Conservation (phyloP, 2,329 filamentous ascomycete species). For the Aspergillus bombycis region DNA sequence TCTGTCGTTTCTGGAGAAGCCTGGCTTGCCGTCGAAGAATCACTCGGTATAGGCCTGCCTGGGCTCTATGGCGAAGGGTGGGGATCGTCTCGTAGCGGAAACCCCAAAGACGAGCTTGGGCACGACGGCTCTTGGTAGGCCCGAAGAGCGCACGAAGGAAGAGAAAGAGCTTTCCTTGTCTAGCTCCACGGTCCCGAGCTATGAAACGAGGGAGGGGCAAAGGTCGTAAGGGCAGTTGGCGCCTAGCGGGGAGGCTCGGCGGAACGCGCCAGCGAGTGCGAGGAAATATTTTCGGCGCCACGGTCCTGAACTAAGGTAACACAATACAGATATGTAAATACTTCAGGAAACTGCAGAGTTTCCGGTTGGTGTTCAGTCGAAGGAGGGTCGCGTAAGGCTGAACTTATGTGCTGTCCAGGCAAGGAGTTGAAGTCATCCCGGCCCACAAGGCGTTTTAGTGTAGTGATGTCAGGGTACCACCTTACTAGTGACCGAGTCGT, state of each 20-base stretch:
- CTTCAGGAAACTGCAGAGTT: background rate
- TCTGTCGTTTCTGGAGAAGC: constrained; percentile 50
- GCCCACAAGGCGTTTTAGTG: background rate
- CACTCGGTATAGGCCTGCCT: constrained; percentile 76
- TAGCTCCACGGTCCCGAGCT: constrained; percentile 20
- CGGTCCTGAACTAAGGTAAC: constrained; percentile 8
- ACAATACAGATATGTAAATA: background rate
- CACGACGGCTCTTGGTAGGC: constrained; percentile 65
- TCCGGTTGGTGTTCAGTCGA: background rate
- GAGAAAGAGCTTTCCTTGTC: constrained; percentile 41
- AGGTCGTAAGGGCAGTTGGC: constrained; percentile 17
- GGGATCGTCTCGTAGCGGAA: constrained; percentile 78
- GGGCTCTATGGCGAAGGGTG: constrained; percentile 68
- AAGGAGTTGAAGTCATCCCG: background rate
- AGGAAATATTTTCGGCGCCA: constrained; percentile 30
- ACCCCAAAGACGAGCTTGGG: constrained; percentile 66
- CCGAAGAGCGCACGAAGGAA: constrained; percentile 65
- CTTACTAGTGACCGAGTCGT: background rate
- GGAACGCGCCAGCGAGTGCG: constrained; percentile 25
- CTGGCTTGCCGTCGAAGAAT: constrained; percentile 67
- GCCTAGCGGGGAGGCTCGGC: constrained; percentile 21
- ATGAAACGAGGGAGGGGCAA: constrained; percentile 20
- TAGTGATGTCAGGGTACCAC: background rate
- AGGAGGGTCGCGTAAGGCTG: background rate
- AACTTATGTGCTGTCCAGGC: background rate